Evolutionary conservation across 352 stramenopile genomes (phyloP), one percentile per base, ranked within the genome.

Genomic region (Aphanomyces euteiches): DNA sequence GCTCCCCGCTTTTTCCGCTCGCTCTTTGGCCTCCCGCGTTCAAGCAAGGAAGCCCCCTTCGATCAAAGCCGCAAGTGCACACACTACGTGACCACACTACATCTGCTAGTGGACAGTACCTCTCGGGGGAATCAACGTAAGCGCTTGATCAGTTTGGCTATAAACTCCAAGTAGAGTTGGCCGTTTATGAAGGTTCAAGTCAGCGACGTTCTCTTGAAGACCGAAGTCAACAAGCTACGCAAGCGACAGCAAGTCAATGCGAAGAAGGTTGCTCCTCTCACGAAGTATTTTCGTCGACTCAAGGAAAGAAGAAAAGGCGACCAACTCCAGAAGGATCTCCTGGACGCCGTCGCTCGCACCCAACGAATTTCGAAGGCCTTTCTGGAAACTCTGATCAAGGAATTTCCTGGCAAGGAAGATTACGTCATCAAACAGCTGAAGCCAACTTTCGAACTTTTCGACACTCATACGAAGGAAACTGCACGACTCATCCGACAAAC

Each of bases 81-180:
- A 53, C 45, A n/a, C 45, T 15, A 53, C 45, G 45, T n/a, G 13
- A 53, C 45, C 45, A 1, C n/a, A 53, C 45, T 53, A 15, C 45
- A n/a, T 53, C 2, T 53, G 45, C 45, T 15, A 53, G 45, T n/a
- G 45, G 45, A 53, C n/a, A 53, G 45, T 53, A 53, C 45, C n/a
- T 53, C 45, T n/a, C 28, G 28, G 45, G 45, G 45, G 45, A 53
- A 53, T 15, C 13, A 53, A n/a, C 45, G 45, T 53, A 53, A 53
- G 45, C n/a, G 45, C 45, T n/a, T 53, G 13, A 2, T 53, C 45
- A 2, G 45, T 53, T 53, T 15, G 45, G 13, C n/a, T 2, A 15
- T n/a, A 53, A 53, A 15, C n/a, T n/a, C 45, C n/a, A 2, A 19
- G 13, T 53, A 19, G n/a, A 19, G 13, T 53, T n/a, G 45, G 13